Evolutionary conservation across 1,284 basidiomycete genomes (phyloP), one percentile per base, ranked within the genome.

Genomic region (Cutaneotrichosporon dermatis): DNA sequence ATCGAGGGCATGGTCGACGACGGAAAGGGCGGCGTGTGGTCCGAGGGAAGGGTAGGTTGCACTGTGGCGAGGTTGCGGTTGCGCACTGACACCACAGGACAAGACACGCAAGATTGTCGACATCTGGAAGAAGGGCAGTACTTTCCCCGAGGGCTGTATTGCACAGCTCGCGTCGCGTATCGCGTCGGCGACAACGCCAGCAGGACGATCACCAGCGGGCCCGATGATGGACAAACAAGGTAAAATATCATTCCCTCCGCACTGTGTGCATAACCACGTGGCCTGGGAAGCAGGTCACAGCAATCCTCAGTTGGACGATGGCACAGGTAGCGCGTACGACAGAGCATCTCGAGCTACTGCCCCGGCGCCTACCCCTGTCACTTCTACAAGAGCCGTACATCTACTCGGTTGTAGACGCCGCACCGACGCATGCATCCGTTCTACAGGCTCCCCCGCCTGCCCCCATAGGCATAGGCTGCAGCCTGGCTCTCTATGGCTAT

Each of bases 61-160:
- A 4, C 33, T 36, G 43, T 35, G 25, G 33, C 25, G 16, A 1
- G 15, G 10, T 35, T n/a, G 25, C 40, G 12, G 6, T 42, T 34
- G 44, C 45, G 39, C 13, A 37, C 57, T 65, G 51, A 60, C 58
- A 45, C 72, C 70, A 76, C 82, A 96, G 92, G 93, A 95, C 81
- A 96, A 96, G 80, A 84, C 89, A 54, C 88, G 88, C 82, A 96
- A 95, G 80, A 86, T 96, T 71, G 84, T 92, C 79, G 93, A 95
- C 79, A 95, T 96, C 70, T 96, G 92, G 92, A 83, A 83, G 72
- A 93, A 92, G 78, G 85, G 85, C 63, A 84, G 82, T 77, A 93
- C 92, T 51, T 96, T 96, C 79, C 86, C 90, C 60, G 73, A 85
- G 66, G 73, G 82, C 12, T 73, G 72, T 52, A 55, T 75, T 34